These are phyloP conservation scores for Mycena olivaceomarginata DNA, from an alignment of 768 basidiomycete species.

Conservation along the genomic window DNA sequence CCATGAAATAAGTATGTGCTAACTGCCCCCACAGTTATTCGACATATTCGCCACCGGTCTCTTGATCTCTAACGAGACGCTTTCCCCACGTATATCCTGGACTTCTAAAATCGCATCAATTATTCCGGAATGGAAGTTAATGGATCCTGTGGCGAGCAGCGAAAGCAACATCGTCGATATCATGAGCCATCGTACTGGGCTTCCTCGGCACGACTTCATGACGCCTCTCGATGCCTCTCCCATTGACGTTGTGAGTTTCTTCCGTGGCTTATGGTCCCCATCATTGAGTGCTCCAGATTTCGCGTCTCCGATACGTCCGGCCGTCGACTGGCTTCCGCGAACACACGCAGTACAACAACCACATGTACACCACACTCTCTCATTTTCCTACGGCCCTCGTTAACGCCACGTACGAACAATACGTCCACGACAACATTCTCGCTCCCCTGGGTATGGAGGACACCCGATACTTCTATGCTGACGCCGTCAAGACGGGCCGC, in stretches of 20 bases:
- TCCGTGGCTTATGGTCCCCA: background rate
- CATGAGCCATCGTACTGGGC: constrained; percentile 41
- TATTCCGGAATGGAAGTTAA: constrained; percentile 50
- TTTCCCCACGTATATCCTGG: constrained; percentile 52
- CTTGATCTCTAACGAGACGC: constrained; percentile 51
- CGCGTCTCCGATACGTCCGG: constrained; percentile 37
- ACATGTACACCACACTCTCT: constrained; percentile 46
- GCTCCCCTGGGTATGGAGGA: constrained; percentile 50
- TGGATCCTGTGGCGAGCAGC: constrained; percentile 47
- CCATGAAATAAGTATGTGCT: background rate
- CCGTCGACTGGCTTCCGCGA: constrained; percentile 46
- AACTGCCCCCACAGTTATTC: constrained; percentile 46
- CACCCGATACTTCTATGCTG: constrained; percentile 52
- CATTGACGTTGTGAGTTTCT: constrained; percentile 28
- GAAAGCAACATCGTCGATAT: constrained; percentile 37
- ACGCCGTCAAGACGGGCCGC: constrained; percentile 49
- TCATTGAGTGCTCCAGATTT: constrained; percentile 18
- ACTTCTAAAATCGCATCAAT: constrained; percentile 48
- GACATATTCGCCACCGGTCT: constrained; percentile 50
- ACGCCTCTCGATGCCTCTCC: background rate
- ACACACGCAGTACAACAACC: constrained; percentile 47
- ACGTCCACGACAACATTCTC: constrained; percentile 54
- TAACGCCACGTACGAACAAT: constrained; percentile 45
- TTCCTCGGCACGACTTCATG: constrained; percentile 45
- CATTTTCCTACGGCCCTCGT: constrained; percentile 40